These are phyloP conservation scores for Gossypium anomalum DNA, from an alignment of 345 rosid species.

Conservation along the genomic window DNA sequence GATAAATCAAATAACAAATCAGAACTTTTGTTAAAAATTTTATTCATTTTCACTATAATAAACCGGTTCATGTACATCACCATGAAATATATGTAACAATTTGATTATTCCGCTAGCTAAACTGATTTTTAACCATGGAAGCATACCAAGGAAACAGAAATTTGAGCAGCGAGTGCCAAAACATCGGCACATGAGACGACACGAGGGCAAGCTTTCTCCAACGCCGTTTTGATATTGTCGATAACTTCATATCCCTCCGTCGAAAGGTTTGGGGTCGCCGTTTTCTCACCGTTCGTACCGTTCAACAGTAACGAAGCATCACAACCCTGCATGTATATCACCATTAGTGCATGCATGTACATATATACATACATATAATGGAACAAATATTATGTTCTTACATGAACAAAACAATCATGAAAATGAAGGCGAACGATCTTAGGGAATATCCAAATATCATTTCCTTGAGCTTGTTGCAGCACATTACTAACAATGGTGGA, in stretches of 20 bases:
- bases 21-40: no score
- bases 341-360: not conserved
- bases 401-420: constrained; percentile 39
- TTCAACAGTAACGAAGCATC: constrained; percentile 48
- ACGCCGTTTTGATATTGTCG: constrained; percentile 45
- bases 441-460: constrained; percentile 22
- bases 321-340: constrained; percentile 35
- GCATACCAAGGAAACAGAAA: not conserved
- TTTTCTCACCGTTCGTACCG: constrained; percentile 28
- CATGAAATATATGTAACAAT: no score
- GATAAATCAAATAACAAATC: no score
- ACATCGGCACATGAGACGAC: constrained; percentile 65
- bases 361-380: not conserved
- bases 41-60: no score
- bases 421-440: constrained; percentile 29
- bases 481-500: constrained; percentile 15
- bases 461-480: constrained; percentile 5
- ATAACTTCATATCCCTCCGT: constrained; percentile 33
- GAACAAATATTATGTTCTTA: constrained; percentile 9
- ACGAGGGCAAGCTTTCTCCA: constrained; percentile 48
- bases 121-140: not conserved
- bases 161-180: constrained; percentile 10
- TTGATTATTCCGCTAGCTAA: no score
- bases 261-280: constrained; percentile 29
- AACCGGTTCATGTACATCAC: fast-evolving